Conservation (phyloP, 2,329 filamentous ascomycete genomes). For the Nemania bipapillata region DNA sequence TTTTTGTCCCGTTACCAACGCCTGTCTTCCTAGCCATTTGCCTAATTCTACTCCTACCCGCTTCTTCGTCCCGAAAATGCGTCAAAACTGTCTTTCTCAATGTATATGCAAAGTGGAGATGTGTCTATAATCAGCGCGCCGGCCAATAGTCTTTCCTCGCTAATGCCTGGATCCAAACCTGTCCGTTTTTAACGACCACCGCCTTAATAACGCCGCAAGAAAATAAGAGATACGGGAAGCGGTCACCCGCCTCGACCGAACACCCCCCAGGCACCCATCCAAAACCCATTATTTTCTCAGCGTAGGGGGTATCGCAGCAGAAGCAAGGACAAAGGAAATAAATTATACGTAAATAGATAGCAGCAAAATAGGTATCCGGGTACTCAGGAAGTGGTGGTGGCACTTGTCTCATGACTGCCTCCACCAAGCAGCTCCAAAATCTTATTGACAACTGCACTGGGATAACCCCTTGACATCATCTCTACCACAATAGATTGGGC, state of each 20-base stretch:
- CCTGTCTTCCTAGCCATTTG: slow-evolving; percentile 16
- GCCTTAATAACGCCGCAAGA: slow-evolving; percentile 43
- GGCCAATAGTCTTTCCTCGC: slow-evolving; percentile 42
- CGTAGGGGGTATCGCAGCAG: slow-evolving; percentile 52
- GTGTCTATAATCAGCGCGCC: slow-evolving; percentile 56
- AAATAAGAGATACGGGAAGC: slow-evolving; percentile 20
- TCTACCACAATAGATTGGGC: slow-evolving; percentile 86
- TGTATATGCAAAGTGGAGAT: slow-evolving; percentile 62
- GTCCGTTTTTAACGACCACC: slow-evolving; percentile 38
- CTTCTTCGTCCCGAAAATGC: slow-evolving; percentile 39
- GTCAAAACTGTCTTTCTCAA: slow-evolving; percentile 29
- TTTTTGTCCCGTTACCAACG: slow-evolving; percentile 27
- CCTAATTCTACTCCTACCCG: slow-evolving; percentile 25
- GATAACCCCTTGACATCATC: slow-evolving; percentile 91
- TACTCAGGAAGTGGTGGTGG: slow-evolving; percentile 39
- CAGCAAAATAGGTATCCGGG: background rate
- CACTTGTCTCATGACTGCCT: slow-evolving; percentile 57
- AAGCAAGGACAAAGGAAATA: slow-evolving; percentile 50
- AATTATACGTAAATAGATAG: slow-evolving; percentile 29
- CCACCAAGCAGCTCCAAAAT: slow-evolving; percentile 87
- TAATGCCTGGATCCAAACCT: slow-evolving; percentile 39
- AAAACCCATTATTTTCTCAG: slow-evolving; percentile 42
- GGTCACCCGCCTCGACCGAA: slow-evolving; percentile 44
- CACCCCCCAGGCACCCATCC: slow-evolving; percentile 44
- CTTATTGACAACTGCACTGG: slow-evolving; percentile 90